A percentile compares a stretch with the other conserved stretches of the same genome.
Conservation (phyloP, 331 rosid species). For the Telfairia occidentalis region DNA sequence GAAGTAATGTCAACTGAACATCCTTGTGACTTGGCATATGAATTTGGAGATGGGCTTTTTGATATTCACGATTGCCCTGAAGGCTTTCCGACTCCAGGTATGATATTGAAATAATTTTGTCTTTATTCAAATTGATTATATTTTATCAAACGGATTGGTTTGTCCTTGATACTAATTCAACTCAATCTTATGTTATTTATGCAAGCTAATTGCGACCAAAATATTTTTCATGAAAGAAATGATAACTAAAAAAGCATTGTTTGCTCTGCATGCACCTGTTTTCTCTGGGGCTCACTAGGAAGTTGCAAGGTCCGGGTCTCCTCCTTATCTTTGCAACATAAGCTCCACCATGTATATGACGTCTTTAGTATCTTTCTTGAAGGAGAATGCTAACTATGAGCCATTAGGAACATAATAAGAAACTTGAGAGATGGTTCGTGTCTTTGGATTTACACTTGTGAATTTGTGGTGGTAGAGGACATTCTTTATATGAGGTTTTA, state of each 20-base stretch:
- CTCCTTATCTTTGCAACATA: not conserved
- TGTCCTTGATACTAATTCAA: not conserved
- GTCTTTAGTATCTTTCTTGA: not conserved
- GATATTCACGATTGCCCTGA: conserved; percentile 50
- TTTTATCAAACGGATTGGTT: not conserved
- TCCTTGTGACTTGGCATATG: conserved; percentile 80
- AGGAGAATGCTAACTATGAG: not conserved
- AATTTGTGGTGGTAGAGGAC: not conserved
- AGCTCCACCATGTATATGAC: not conserved
- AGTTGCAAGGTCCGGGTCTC: not conserved
- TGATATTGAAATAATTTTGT: not conserved
- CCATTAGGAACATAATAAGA: not conserved
- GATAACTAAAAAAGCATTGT: not conserved
- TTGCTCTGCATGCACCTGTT: not conserved
- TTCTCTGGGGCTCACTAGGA: not conserved
- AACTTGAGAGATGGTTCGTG: not conserved
- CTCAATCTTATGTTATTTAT: not conserved
- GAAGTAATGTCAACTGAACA: conserved; percentile 92
- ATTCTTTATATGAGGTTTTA: not conserved
- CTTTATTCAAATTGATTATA: not conserved
- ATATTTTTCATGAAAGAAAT: not conserved
- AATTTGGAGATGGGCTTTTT: conserved; percentile 63
- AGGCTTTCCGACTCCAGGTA: conserved; percentile 77
- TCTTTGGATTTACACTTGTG: not conserved
- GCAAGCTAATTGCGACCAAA: not conserved